phyloP scores from a whole-genome alignment of 2,329 filamentous ascomycete genomes.

The Chaetomium olivaceum region DNA sequence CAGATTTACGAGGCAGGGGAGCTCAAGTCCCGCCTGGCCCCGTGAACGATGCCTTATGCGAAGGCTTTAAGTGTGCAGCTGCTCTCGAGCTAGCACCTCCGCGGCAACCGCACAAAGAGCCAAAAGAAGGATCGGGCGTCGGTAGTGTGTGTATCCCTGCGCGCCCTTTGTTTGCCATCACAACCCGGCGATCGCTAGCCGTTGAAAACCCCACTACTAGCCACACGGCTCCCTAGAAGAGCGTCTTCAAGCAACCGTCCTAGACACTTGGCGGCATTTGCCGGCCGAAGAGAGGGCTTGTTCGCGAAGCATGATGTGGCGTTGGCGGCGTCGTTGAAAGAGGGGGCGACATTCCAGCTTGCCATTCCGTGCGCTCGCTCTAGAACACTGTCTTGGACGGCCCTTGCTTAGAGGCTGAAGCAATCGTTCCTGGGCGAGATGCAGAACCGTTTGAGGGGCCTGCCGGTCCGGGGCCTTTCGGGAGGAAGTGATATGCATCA shows the following conservation, averaged over 20 bases:
- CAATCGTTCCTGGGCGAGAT: conserved; percentile 59
- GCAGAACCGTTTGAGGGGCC: conserved; percentile 77
- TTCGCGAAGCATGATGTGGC: neutral
- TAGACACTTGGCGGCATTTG: neutral
- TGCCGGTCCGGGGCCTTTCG: conserved; percentile 64
- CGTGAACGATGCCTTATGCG: conserved; percentile 4
- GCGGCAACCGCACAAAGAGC: conserved; percentile 8
- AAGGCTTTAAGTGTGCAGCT: conserved; percentile 4
- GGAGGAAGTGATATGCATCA: conserved; percentile 68
- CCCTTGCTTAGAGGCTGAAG: conserved; percentile 44
- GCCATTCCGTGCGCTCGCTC: conserved; percentile 1
- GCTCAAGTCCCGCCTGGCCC: neutral
- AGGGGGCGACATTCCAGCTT: neutral
- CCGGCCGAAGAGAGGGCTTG: neutral
- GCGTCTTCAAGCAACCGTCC: neutral
- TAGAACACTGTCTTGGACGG: conserved; percentile 33
- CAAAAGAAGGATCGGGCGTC: neutral
- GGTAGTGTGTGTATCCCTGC: conserved; percentile 11
- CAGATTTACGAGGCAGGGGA: neutral
- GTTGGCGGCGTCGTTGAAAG: neutral
- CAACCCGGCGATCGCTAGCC: neutral
- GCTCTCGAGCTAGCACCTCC: neutral
- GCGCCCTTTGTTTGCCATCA: conserved; percentile 19
- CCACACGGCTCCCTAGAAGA: conserved; percentile 12
- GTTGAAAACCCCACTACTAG: conserved; percentile 4